Conservation (phyloP, 495 filamentous ascomycete species). For the Aspergillus baeticus region DNA sequence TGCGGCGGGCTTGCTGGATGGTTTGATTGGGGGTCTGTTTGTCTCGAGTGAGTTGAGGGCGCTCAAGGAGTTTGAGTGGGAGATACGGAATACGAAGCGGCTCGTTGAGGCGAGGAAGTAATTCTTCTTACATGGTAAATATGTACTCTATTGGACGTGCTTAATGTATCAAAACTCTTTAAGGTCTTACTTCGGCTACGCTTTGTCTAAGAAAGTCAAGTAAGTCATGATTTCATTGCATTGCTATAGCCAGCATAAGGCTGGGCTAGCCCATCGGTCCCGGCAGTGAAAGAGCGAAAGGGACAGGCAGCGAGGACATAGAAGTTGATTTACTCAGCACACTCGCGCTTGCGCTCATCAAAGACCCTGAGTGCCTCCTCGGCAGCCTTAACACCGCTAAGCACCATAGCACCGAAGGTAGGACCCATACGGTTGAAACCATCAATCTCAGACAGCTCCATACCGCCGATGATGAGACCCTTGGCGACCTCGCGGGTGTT, state of each 20-base stretch:
- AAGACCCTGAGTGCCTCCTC: conserved; percentile 78
- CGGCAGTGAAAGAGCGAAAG: conserved; percentile 12
- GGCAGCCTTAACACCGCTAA: conserved; percentile 83
- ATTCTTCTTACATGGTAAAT: not conserved
- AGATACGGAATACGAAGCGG: conserved; percentile 69
- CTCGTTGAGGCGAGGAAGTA: conserved; percentile 25
- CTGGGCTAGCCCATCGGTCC: not conserved
- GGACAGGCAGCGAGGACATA: not conserved
- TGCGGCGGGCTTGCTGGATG: conserved; percentile 73
- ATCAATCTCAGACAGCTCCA: conserved; percentile 90
- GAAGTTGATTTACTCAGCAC: conserved; percentile 35
- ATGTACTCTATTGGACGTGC: too few species aligned
- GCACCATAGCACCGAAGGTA: conserved; percentile 80
- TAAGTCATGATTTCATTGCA: not conserved
- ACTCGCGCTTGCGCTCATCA: conserved; percentile 69
- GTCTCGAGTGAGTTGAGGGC: conserved; percentile 78
- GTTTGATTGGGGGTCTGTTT: conserved; percentile 83
- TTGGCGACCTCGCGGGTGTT: conserved; percentile 81
- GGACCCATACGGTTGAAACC: conserved; percentile 84
- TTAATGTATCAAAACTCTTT: too few species aligned
- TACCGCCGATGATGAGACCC: conserved; percentile 86
- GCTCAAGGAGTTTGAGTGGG: conserved; percentile 94
- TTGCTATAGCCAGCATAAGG: too few species aligned
- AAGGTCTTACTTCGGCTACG: too few species aligned
- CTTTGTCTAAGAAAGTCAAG: too few species aligned